Conservation (phyloP, 495 filamentous ascomycete species). For the Jackrogersella minutella region DNA sequence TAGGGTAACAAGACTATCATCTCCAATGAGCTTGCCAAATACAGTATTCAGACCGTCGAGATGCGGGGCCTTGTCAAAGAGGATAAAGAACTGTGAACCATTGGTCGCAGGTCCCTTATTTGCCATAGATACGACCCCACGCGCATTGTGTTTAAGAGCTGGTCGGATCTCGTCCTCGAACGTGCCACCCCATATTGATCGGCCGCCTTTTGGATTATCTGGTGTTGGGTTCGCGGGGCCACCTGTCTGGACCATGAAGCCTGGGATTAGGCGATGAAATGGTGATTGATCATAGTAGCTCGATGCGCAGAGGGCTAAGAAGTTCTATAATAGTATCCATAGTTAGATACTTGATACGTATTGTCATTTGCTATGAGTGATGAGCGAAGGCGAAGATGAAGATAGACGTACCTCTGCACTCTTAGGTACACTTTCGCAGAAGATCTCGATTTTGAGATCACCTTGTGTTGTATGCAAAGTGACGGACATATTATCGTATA, state of each 20-base stretch:
- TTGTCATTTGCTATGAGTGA: slow-evolving; percentile 3
- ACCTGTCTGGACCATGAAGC: slow-evolving; percentile 93
- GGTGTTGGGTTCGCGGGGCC: slow-evolving; percentile 70
- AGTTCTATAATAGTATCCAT: slow-evolving; percentile 73
- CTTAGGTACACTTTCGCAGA: slow-evolving; percentile 92
- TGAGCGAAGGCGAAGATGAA: not conserved
- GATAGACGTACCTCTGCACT: slow-evolving; percentile 71
- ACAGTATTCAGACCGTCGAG: slow-evolving; percentile 93
- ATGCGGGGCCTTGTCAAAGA: slow-evolving; percentile 86
- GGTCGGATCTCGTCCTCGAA: slow-evolving; percentile 96
- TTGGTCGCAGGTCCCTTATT: slow-evolving; percentile 87
- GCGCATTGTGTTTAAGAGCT: slow-evolving; percentile 80
- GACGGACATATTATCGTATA: slow-evolving; percentile 57
- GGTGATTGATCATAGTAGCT: slow-evolving; percentile 85
- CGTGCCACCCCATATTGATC: slow-evolving; percentile 81
- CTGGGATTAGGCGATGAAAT: slow-evolving; percentile 89
- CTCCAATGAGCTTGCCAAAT: slow-evolving; percentile 79
- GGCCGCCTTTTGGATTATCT: slow-evolving; percentile 76
- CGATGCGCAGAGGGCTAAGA: slow-evolving; percentile 92
- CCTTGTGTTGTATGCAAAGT: slow-evolving; percentile 90
- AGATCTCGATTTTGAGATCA: slow-evolving; percentile 94
- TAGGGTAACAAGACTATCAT: slow-evolving; percentile 71
- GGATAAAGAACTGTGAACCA: slow-evolving; percentile 93
- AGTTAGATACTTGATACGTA: no score
- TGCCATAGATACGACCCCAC: slow-evolving; percentile 93